Evolutionary conservation across 345 rosid genomes (phyloP), one percentile per base, ranked within the genome.

Genomic region (Eutrema heterophyllum): DNA sequence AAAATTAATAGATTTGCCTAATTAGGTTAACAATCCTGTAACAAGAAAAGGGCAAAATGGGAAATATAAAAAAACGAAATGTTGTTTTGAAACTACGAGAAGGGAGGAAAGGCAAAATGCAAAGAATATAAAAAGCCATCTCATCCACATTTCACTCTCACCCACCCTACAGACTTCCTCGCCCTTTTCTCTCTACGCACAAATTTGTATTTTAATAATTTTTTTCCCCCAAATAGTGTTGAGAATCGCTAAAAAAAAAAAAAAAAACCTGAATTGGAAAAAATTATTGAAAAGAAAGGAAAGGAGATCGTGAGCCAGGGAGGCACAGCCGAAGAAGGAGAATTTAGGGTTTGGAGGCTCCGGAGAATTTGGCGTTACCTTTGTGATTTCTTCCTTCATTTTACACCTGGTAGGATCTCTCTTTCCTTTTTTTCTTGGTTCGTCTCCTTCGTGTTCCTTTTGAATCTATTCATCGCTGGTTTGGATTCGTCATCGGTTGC

Each of bases 21-120:
- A 71, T 70, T 76, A 76, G 80, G 80, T 76, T 63, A 76, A 76
- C 80, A 76, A 70, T 76, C 21, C n/a, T 11, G 44, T 70, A 76
- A 76, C 80, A 76, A 76, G 80, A 76, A 76, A 76, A 76, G 80
- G 80, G 75, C 2, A 70, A 11, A 46, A 38, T 4, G 1, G 80
- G 71, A 6, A 76, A 32, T 41, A 27, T 0, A 0, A 45, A n/a
- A 32, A 3, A 33, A 11, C 2, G 39, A 50, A 57, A 30, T 58
- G 41, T 73, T 2, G 58, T 75, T 69, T 62, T 62, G 66, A 63
- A 76, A 62, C 15, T 57, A 36, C 2, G 29, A 60, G 50, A 49
- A 11, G 29, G 46, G 11, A 13, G 71, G 30, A n/a, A n/a, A 14
- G 24, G 32, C 3, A 11, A 49, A 35, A n/a, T 38, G 27, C 30